These are phyloP conservation scores for Cyclostephanos tholiformis DNA, from an alignment of 108 stramenopile species.

Conservation along the genomic window DNA sequence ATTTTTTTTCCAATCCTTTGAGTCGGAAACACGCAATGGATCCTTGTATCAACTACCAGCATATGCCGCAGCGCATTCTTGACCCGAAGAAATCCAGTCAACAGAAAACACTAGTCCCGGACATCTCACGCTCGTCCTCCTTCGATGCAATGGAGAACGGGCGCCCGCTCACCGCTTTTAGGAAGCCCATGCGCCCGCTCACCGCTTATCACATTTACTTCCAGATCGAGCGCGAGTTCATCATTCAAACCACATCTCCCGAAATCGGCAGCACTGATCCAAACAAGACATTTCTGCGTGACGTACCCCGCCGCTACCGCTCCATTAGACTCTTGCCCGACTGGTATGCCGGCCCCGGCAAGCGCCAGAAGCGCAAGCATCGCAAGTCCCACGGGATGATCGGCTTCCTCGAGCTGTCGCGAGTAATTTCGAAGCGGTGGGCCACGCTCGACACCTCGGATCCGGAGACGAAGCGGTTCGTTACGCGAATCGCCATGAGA, in stretches of 20 bases:
- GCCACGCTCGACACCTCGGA: slow-evolving; percentile 18
- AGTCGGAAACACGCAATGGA: neutral
- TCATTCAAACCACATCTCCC: slow-evolving; percentile 18
- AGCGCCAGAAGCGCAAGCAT: slow-evolving; percentile 41
- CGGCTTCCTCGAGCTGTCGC: slow-evolving; percentile 68
- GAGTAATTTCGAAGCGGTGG: slow-evolving; percentile 62
- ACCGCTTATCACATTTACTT: slow-evolving; percentile 38
- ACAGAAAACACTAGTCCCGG: neutral
- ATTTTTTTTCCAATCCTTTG: too few relatives aligned
- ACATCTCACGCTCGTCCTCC: neutral
- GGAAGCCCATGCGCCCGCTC: slow-evolving; percentile 27
- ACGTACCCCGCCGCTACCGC: slow-evolving; percentile 37
- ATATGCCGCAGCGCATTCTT: neutral
- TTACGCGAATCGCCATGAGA: slow-evolving; percentile 14
- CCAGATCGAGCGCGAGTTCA: slow-evolving; percentile 33
- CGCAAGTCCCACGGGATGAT: slow-evolving; percentile 75
- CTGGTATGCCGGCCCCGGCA: slow-evolving; percentile 25
- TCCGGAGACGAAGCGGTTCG: slow-evolving; percentile 25
- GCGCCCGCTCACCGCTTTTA: too few relatives aligned
- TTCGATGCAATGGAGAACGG: neutral
- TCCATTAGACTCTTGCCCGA: slow-evolving; percentile 16
- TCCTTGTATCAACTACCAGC: neutral
- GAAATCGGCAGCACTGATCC: slow-evolving; percentile 1
- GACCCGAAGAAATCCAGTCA: neutral
- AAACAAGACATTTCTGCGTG: slow-evolving; percentile 15